phyloP scores from a whole-genome alignment of 2,329 filamentous ascomycete species.

The Metarhizium brunneum region DNA sequence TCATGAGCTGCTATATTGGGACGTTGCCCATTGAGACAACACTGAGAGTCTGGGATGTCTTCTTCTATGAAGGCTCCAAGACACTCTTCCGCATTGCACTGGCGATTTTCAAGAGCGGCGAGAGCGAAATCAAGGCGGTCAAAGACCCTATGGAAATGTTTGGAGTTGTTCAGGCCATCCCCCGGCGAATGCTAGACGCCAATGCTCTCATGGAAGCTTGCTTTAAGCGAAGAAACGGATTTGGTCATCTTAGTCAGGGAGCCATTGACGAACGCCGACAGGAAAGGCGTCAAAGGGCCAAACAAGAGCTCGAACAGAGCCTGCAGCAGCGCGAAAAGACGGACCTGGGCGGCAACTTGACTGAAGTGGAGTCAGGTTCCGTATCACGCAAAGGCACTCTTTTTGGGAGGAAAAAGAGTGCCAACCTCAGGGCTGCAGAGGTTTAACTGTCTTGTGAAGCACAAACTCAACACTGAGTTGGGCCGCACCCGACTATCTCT shows the following conservation, averaged over 20 bases:
- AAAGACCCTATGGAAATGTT: constrained; percentile 92
- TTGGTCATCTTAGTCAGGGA: constrained; percentile 72
- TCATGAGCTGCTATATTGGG: constrained; percentile 95
- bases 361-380: constrained; percentile 18
- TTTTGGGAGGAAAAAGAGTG: constrained; percentile 32
- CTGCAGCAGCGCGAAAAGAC: constrained; percentile 14
- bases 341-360: constrained; percentile 20
- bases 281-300: constrained; percentile 51
- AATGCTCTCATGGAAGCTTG: constrained; percentile 76
- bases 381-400: constrained; percentile 33
- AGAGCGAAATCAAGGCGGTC: constrained; percentile 69
- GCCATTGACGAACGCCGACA: constrained; percentile 68
- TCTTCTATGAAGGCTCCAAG: constrained; percentile 92
- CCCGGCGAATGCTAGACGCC: constrained; percentile 70
- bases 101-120: constrained; percentile 82
- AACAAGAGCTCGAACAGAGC: constrained; percentile 27
- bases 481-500: background rate
- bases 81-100: constrained; percentile 88
- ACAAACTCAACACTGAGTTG: background rate
- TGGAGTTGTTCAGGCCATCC: constrained; percentile 82
- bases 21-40: constrained; percentile 87
- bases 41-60: constrained; percentile 86
- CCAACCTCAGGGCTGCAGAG: constrained; percentile 8
- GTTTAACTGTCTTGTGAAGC: constrained; percentile 2
- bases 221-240: constrained; percentile 70